Evolutionary conservation across 2,329 filamentous ascomycete genomes (phyloP), one percentile per base, ranked within the genome.

Genomic region (Monosporascus sp.): DNA sequence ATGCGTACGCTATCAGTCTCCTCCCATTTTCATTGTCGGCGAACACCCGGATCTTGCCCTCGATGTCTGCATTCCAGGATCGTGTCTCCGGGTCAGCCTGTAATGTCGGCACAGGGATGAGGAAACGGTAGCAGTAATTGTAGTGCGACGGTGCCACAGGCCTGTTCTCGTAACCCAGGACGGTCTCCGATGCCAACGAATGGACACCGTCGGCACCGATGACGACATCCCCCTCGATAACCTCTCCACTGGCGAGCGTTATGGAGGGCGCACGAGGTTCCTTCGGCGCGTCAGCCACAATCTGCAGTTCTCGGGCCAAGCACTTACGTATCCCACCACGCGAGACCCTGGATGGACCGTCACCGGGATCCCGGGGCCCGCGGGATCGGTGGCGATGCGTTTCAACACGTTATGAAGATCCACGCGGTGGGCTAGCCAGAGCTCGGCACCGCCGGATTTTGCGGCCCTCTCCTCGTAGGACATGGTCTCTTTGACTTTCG

Each of bases 191-290:
- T 14, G 62, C 70, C 7, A 58, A 50, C 15, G 67, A 70, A 44
- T 74, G 72, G 17, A 74, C 61, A 6, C 76, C 76, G 56, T 79
- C 75, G 2, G 75, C 74, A 4, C 70, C 73, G 37, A 78, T 63
- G 18, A 77, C 66, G 3, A 77, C 53, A 53, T 77, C 73, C 20
- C 61, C 66, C 6, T 47, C 47, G 11, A 70, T 54, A 14, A 59
- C 54, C 5, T 60, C 50, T 3, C 70, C 71, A n/a, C 60, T 56
- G 6, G 52, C 53, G 6, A 74, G 58, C 1, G 58, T 62, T 17
- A 82, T 85, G 56, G 87, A 88, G 1, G 92, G 91, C 1, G 89
- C 89, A 70, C 94, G 88, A 58, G 95, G 90, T 57, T 85, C 84
- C 7, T 70, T 39, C 22, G 52, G 24, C 55, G 54, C 2, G 55